phyloP scores from a whole-genome alignment of 805 yeast genomes.

The Starmerella scarabaei region DNA sequence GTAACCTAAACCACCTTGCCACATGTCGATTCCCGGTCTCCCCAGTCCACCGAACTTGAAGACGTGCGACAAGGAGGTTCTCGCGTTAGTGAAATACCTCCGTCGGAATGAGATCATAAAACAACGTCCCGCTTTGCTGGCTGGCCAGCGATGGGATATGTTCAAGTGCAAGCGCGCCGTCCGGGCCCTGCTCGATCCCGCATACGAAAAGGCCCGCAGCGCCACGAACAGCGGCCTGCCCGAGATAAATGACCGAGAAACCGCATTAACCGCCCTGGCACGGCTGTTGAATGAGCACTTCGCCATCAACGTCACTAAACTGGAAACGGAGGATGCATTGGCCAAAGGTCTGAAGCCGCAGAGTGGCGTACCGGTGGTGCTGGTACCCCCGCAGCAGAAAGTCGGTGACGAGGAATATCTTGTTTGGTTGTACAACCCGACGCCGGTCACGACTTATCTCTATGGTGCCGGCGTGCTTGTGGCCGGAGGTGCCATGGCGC shows the following conservation, averaged over 20 bases:
- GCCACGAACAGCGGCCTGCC: constrained; percentile 34
- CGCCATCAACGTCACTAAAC: constrained; percentile 61
- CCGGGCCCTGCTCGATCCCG: constrained; percentile 63
- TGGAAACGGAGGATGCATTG: constrained; percentile 45
- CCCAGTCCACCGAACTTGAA: constrained; percentile 26
- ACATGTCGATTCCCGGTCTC: constrained; percentile 1
- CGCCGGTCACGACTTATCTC: constrained; percentile 48
- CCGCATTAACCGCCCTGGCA: constrained; percentile 52
- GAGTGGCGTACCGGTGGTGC: constrained; percentile 39
- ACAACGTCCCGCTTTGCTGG: constrained; percentile 67
- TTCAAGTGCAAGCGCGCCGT: constrained; percentile 72
- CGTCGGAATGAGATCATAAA: constrained; percentile 57
- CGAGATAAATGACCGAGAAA: constrained; percentile 36
- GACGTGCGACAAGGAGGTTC: constrained; percentile 39
- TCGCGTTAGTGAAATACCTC: constrained; percentile 58
- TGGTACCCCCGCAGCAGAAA: constrained; percentile 28
- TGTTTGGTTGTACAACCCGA: constrained; percentile 69
- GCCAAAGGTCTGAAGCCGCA: constrained; percentile 60
- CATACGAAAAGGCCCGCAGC: constrained; percentile 42
- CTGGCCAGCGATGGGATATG: constrained; percentile 61
- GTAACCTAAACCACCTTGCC: too few species aligned
- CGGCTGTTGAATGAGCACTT: constrained; percentile 58
- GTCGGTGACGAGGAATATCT: constrained; percentile 43
- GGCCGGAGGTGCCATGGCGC: constrained; percentile 48
- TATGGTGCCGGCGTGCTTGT: constrained; percentile 38